Evolutionary conservation across 2,329 filamentous ascomycete genomes (phyloP), one percentile per base, ranked within the genome.

Genomic region (Thelonectria olida): DNA sequence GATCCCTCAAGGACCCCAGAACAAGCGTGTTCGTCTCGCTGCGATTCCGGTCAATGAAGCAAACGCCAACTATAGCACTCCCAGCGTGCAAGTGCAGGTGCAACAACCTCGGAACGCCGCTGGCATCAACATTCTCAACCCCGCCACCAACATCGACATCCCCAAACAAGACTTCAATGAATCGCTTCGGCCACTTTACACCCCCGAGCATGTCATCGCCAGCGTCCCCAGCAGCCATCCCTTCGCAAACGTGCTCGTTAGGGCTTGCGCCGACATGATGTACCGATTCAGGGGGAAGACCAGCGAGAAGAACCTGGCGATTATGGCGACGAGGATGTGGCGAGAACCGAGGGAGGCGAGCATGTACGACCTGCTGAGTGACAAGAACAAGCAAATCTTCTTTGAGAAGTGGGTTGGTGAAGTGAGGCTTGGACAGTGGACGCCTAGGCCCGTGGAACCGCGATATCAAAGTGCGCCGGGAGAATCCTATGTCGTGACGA

Each of bases 181-280:
- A n/a, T 22, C 31, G 13, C 15, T 53, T 5, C 31, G 51, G 17
- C 31, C 23, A 5, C 45, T 54, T 7, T 54, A 47, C 39, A 49
- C 45, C 2, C 58, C 64, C 19, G 62, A 67, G 17, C 42, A 58
- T 9, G 63, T 64, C 20, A 60, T 70, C 10, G 15, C 60, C 25
- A 36, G 36, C 12, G 45, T 70, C 19, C 41, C 69, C 41, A 56
- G 42, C 36, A 44, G 31, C 7, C 48, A 48, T 5, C 23, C 50
- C 8, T 49, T 51, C 15, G 58, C 57, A 5, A 38, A 48, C 12
- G 64, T 58, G 12, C 31, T 66, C 15, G 64, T 60, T n/a, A 57
- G 42, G 7, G 66, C 67, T 9, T 53, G 59, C 2, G 54, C 60
- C n/a, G 67, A 70, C 10, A 58, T 70, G 54, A 64, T 64, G 10